These are phyloP conservation scores for Creolimax fragrantissima DNA, from an alignment of 78 protist species.

Conservation along the genomic window DNA sequence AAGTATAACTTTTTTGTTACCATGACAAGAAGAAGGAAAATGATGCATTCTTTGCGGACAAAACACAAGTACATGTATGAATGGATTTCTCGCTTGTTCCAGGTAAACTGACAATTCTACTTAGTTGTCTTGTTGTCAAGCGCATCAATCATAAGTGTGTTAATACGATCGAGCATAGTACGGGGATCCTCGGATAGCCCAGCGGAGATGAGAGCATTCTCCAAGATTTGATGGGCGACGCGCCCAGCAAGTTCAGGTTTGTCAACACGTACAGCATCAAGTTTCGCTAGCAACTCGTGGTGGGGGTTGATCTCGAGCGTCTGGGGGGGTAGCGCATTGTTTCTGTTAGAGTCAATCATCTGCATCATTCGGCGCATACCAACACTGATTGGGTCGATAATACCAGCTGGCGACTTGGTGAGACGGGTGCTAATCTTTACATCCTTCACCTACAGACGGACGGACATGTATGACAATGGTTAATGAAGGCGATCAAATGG, in stretches of 20 bases:
- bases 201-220: slow-evolving; percentile 82
- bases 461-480: too few relatives aligned
- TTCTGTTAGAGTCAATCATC: background rate
- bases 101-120: too few relatives aligned
- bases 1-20: too few relatives aligned
- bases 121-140: too few relatives aligned
- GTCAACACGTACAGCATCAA: background rate
- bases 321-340: slow-evolving; percentile 6
- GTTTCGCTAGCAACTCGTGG: slow-evolving; percentile 57
- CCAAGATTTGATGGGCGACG: slow-evolving; percentile 55
- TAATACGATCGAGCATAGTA: background rate
- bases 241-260: slow-evolving; percentile 39
- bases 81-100: too few relatives aligned
- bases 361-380: background rate
- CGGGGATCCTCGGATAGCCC: slow-evolving; percentile 80
- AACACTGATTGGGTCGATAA: slow-evolving; percentile 40
- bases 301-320: slow-evolving; percentile 67
- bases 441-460: background rate
- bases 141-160: background rate
- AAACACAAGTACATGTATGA: too few relatives aligned
- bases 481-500: too few relatives aligned
- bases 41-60: too few relatives aligned
- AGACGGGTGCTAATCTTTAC: slow-evolving; percentile 19
- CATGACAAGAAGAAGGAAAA: too few relatives aligned
- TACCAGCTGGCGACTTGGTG: slow-evolving; percentile 33